A percentile compares a stretch with the other conserved stretches of the same genome.
Conservation (phyloP, 345 rosid species). For the Jatropha curcas region DNA sequence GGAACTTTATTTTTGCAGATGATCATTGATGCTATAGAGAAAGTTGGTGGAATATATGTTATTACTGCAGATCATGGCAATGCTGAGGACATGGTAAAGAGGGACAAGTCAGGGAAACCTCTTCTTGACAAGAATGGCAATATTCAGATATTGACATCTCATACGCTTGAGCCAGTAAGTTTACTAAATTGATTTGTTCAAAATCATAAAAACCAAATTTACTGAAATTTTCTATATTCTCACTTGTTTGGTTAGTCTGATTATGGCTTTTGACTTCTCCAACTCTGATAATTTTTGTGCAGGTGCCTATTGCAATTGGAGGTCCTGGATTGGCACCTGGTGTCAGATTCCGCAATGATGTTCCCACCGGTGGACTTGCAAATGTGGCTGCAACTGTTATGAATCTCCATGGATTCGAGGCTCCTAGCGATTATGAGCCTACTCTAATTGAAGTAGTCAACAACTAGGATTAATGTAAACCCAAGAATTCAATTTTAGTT, state of each 20-base stretch:
- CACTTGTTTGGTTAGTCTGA: no score
- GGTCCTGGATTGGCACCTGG: slow-evolving; percentile 76
- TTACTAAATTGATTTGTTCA: background rate
- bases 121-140: slow-evolving; percentile 61
- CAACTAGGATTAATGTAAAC: slow-evolving; percentile 13
- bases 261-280: background rate
- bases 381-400: slow-evolving; percentile 97
- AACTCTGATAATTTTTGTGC: background rate
- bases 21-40: slow-evolving; percentile 75
- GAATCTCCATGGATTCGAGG: slow-evolving; percentile 86
- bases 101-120: slow-evolving; percentile 81
- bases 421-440: slow-evolving; percentile 82
- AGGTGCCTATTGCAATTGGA: slow-evolving; percentile 98
- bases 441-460: slow-evolving; percentile 78
- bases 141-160: slow-evolving; percentile 91
- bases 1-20: slow-evolving; percentile 48
- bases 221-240: no score
- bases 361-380: slow-evolving; percentile 72
- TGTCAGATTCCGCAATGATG: slow-evolving; percentile 68
- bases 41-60: slow-evolving; percentile 88
- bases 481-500: no score
- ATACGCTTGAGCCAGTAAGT: slow-evolving; percentile 93
- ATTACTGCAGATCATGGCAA: slow-evolving; percentile 98
- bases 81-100: slow-evolving; percentile 98
- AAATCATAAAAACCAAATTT: no score